phyloP scores from a whole-genome alignment of 2,329 filamentous ascomycete species.

The Paecilomyces dactylethromorphus region DNA sequence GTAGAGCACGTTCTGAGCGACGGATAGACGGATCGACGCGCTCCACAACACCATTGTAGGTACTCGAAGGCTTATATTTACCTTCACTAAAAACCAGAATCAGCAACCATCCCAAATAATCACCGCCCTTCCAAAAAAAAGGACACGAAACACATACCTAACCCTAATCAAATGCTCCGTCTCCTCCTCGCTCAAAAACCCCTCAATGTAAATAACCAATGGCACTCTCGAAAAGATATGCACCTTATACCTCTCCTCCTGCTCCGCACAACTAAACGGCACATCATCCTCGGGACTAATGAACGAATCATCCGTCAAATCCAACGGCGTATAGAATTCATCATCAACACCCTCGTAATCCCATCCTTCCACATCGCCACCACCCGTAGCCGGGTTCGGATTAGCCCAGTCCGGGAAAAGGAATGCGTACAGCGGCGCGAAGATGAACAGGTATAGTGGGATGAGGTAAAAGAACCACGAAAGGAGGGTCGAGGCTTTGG shows the following conservation, averaged over 20 bases:
- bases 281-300: slow-evolving; percentile 29
- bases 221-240: slow-evolving; percentile 49
- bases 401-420: slow-evolving; percentile 2
- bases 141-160: slow-evolving; percentile 37
- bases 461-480: slow-evolving; percentile 29
- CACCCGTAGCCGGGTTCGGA: neutral
- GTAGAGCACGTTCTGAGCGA: slow-evolving; percentile 45
- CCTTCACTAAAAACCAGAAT: slow-evolving; percentile 27
- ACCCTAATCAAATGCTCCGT: slow-evolving; percentile 45
- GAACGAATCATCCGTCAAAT: slow-evolving; percentile 23
- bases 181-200: slow-evolving; percentile 46
- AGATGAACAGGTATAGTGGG: slow-evolving; percentile 29
- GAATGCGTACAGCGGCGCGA: slow-evolving; percentile 23
- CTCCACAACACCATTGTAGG: slow-evolving; percentile 45
- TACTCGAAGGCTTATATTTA: slow-evolving; percentile 49
- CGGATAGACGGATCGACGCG: slow-evolving; percentile 44
- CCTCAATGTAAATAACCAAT: slow-evolving; percentile 53
- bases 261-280: slow-evolving; percentile 17
- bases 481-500: slow-evolving; percentile 25
- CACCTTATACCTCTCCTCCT: slow-evolving; percentile 24
- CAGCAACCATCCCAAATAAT: neutral
- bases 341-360: slow-evolving; percentile 3
- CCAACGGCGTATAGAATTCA: slow-evolving; percentile 10
- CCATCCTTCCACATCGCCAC: slow-evolving; percentile 8
- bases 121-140: neutral